A percentile compares a stretch with the other conserved stretches of the same genome.
Evolutionary conservation across 2,329 filamentous ascomycete species (phyloP).

Genomic region (Diaporthe vaccinii): DNA sequence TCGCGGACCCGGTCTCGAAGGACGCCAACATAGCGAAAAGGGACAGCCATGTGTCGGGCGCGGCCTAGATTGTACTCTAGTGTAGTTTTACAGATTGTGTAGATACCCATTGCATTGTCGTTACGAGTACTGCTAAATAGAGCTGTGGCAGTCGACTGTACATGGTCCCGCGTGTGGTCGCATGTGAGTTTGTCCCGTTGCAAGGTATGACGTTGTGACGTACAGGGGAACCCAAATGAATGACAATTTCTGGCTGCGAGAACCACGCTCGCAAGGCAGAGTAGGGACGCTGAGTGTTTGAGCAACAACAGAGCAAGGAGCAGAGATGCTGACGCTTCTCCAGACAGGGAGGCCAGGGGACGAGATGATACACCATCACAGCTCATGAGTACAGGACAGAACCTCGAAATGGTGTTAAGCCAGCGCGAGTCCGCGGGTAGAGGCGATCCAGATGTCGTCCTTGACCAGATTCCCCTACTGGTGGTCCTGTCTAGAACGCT

Average conservation of each 20-base stretch:
- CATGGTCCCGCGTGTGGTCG: neutral
- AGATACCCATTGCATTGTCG: conserved; percentile 27
- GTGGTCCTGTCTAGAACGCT: too few species aligned
- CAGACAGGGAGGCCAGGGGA: neutral
- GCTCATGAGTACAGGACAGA: neutral
- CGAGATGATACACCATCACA: neutral
- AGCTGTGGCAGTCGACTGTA: rapidly evolving
- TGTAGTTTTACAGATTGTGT: conserved; percentile 23
- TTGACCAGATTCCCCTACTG: too few species aligned
- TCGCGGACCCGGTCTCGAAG: conserved; percentile 63
- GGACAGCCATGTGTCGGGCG: neutral
- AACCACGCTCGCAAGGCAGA: neutral
- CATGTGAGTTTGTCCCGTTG: neutral
- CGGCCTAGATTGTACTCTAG: neutral
- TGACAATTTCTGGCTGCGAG: neutral
- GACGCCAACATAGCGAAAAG: conserved; percentile 41
- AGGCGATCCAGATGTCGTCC: neutral
- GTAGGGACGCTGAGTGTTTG: neutral
- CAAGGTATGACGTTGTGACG: too few species aligned
- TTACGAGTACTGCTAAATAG: neutral
- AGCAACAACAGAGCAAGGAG: neutral
- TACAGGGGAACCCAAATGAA: too few species aligned
- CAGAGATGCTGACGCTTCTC: neutral
- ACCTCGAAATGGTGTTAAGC: neutral
- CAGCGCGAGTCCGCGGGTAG: neutral